Evolutionary conservation across 1,284 basidiomycete genomes (phyloP), one percentile per base, ranked within the genome.

Genomic region (Erythrobasidium hasegawianum): DNA sequence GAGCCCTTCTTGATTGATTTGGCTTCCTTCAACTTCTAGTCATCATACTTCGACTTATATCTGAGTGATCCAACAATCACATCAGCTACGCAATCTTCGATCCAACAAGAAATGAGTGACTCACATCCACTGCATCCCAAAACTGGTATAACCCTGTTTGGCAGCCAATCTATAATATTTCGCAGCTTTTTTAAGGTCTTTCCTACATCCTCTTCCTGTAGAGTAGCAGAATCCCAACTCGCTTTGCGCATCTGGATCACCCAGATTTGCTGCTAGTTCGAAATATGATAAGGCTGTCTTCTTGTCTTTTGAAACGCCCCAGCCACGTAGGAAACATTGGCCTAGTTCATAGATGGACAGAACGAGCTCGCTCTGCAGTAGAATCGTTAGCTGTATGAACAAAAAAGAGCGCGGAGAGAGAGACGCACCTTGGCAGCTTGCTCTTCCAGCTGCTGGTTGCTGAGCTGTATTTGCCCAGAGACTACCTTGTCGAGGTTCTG

Each of bases 341-440:
- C 89, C 91, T 5, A 95, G 88, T 78, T 95, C 91, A 75, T 93
- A 91, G 53, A 94, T 88, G 1, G 90, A 89, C 27, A 94, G 81
- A 40, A 93, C 86, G 11, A 95, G 82, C 76, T 94, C 91, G 40
- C 82, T 84, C 84, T 88, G 75, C 14, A 75, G 33, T n/a, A n/a
- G n/a, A n/a, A n/a, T n/a, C n/a, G n/a, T n/a, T n/a, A n/a, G n/a
- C n/a, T n/a, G n/a, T n/a, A n/a, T n/a, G n/a, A n/a, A n/a, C n/a
- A n/a, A n/a, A n/a, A n/a, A n/a, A n/a, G n/a, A n/a, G n/a, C n/a
- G n/a, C n/a, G n/a, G n/a, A n/a, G n/a, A n/a, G n/a, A n/a, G n/a
- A n/a, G n/a, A 72, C 79, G 57, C 59, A 81, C 82, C 76, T 79
- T 81, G 18, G 83, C 80, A 0, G 80, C 81, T 29, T 77, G 78